Evolutionary conservation across 371 early-diverging fungal species (phyloP), one percentile per base, ranked within the genome.

Genomic region (Dichotomocladium elegans): DNA sequence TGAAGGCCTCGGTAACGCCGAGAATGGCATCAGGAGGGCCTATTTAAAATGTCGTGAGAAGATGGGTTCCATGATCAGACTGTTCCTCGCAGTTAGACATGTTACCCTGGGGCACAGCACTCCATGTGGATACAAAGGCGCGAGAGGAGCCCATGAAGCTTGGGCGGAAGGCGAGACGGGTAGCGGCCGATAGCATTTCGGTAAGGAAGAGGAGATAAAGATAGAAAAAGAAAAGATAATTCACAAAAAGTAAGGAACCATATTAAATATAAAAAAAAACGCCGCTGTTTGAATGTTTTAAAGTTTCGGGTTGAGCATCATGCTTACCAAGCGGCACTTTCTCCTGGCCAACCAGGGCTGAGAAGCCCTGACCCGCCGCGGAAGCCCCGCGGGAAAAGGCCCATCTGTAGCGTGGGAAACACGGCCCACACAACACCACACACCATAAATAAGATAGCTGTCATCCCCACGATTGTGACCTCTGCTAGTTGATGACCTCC

Each of bases 11-110:
- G 48, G 93, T 93, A 53, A 98, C 90, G 61, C 92, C 93, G 53
- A 98, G 86, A 66, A 98, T 98, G 25, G 96, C 90, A 73, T 98
- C 98, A 44, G 98, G 95, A 47, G 95, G 96, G 53, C 95, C 92
- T 85, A 35, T 15, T 15, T 47, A 41, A 50, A 51, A 45, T n/a
- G 15, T 27, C 11, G 14, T 14, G 35, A 33, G 25, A 15, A n/a
- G n/a, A 31, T 30, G 15, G 33, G 37, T 15, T 31, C 19, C 27
- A 21, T 30, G 25, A 44, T 26, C 15, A 15, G 25, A 49, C 44
- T 21, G 14, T 27, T 28, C 15, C 47, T 9, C 25, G n/a, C 35
- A 1, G 19, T 24, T 29, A 12, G 24, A 24, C 35, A 24, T 31
- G 17, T 44, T 82, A 85, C 86, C 88, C 73, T 81, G 82, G 63